These are phyloP conservation scores for Fusarium domesticum DNA, from an alignment of 2,329 filamentous ascomycete species.

Conservation along the genomic window DNA sequence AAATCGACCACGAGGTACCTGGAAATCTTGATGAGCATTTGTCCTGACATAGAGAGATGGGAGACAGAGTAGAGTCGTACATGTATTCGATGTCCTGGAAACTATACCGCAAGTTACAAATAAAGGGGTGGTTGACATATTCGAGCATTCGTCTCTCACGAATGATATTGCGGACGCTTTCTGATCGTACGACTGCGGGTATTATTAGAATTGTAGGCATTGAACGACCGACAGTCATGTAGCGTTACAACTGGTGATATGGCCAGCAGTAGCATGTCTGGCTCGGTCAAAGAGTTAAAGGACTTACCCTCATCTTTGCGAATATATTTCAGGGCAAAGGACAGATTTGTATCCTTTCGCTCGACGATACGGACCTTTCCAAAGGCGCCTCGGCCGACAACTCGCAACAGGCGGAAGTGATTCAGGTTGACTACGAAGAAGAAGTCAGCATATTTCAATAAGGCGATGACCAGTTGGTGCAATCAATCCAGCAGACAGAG, in stretches of 20 bases:
- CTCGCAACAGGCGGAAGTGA: constrained; percentile 90
- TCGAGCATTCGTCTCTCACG: constrained; percentile 97
- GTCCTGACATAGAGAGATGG: neutral
- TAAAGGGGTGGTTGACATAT: constrained; percentile 94
- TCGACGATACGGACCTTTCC: constrained; percentile 99
- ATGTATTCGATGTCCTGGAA: constrained; percentile 99
- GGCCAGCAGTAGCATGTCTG: neutral
- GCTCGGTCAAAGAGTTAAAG: neutral
- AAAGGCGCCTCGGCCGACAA: constrained; percentile 96
- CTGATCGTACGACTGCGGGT: constrained; percentile 80
- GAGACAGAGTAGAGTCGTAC: constrained; percentile 49
- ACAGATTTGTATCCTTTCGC: constrained; percentile 88
- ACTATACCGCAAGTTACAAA: constrained; percentile 97
- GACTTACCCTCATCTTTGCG: constrained; percentile 90
- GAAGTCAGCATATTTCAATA: constrained; percentile 6
- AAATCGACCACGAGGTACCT: constrained; percentile 97
- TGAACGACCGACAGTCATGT: constrained; percentile 4
- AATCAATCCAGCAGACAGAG: too few species aligned
- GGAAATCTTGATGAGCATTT: constrained; percentile 18
- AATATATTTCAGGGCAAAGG: constrained; percentile 97
- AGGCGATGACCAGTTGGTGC: neutral
- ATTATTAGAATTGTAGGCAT: constrained; percentile 4
- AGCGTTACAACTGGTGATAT: too few species aligned
- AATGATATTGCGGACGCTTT: constrained; percentile 97
- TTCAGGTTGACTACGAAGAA: constrained; percentile 77